Evolutionary conservation across 371 early-diverging fungal species (phyloP).

Genomic region (Lichtheimia ornata): DNA sequence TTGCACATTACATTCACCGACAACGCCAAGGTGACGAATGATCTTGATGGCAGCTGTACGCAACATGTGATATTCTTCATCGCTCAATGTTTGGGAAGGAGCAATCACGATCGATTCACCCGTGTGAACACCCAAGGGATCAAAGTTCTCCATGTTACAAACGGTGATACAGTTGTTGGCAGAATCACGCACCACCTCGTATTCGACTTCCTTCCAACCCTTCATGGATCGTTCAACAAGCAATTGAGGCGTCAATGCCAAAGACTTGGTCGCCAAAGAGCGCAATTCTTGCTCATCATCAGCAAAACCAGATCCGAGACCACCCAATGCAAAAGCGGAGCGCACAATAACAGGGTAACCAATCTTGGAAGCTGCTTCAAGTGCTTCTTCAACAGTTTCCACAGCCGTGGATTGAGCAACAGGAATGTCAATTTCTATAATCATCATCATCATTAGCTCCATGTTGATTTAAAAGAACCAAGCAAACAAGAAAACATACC

Average conservation of each 20-base stretch:
- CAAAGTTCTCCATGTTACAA: constrained; percentile 99
- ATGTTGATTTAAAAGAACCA: neutral
- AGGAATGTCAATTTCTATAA: constrained; percentile 77
- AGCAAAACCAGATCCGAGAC: constrained; percentile 94
- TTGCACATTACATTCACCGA: constrained; percentile 96
- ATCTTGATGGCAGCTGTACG: constrained; percentile 92
- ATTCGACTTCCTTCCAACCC: constrained; percentile 98
- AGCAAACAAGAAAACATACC: constrained; percentile 50
- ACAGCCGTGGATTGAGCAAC: constrained; percentile 88
- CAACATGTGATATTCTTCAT: constrained; percentile 93
- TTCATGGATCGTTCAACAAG: constrained; percentile 93
- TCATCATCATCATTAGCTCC: constrained; percentile 67
- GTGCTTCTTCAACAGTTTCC: constrained; percentile 77
- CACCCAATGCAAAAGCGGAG: constrained; percentile 90
- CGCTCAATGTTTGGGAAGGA: constrained; percentile 91
- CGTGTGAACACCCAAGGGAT: constrained; percentile 94
- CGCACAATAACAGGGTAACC: constrained; percentile 93
- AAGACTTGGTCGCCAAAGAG: constrained; percentile 73
- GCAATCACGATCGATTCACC: constrained; percentile 97
- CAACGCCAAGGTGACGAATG: constrained; percentile 90
- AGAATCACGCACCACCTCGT: constrained; percentile 94
- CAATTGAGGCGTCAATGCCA: constrained; percentile 82
- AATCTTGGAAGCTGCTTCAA: constrained; percentile 81
- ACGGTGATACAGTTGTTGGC: constrained; percentile 95
- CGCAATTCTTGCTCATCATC: constrained; percentile 70